Evolutionary conservation across 2,329 filamentous ascomycete species (phyloP), one percentile per base, ranked within the genome.

Genomic region (Ophiobolus disseminans): DNA sequence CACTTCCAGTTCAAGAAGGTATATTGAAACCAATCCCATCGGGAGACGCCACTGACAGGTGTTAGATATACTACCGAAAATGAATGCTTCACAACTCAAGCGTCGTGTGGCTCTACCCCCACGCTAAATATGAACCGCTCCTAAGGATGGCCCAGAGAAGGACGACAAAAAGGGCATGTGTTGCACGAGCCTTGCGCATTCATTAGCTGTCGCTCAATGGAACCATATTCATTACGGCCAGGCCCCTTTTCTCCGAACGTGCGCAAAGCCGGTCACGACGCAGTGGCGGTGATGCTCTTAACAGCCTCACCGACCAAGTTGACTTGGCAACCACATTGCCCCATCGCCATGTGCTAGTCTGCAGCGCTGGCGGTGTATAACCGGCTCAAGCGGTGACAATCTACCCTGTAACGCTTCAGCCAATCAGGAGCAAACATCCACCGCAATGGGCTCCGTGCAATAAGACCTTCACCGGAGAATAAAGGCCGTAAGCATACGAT

Each of bases 1-100:
- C 93, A 97, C 73, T 99, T 99, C 73, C 92, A 97, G 74, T 97
- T 97, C 81, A 99, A 97, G 75, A 96, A 96, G 85, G 91, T 95
- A 75, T 63, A 76, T 53, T 21, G 28, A 37, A 32, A 16, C 25
- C 32, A n/a, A 30, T 28, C 34, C 41, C 16, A 21, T 22, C 34
- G 10, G 23, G n/a, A 14, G 6, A 19, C 35, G 40, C 26, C 36
- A 42, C 65, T 73, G 31, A 73, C 55, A 49, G 38, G 22, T 34
- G 46, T 23, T 58, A 78, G 76, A 74, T 79, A 46, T 79, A 78
- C 58, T 79, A 79, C 61, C 73, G 77, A 38, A 79, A 79, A 58
- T 77, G 63, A 40, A 4, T 30, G 20, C n/a, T n/a, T n/a, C n/a
- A n/a, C n/a, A n/a, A n/a, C n/a, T n/a, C n/a, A n/a, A n/a, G n/a